Base-by-base conservation (phyloP, 768 basidiomycete genomes). In the Multifurca ochricompacta region DNA sequence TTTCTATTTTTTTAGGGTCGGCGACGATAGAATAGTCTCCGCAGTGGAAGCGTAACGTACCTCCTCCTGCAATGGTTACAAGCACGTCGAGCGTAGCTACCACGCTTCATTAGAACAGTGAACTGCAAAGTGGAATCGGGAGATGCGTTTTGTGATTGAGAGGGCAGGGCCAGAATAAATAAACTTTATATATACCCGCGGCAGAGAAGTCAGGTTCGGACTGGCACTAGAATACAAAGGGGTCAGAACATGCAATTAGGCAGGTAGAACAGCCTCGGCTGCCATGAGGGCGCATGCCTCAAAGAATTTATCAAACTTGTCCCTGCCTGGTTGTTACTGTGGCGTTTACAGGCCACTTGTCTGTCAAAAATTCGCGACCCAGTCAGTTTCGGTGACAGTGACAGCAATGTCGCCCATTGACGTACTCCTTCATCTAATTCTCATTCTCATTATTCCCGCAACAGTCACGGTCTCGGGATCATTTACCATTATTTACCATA, bases 1-100 rank as follows among this genome's bases (percentile, higher is more conserved):
- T 70, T 70, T 36, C 69, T 69, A 51, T 6, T n/a, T 8, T 37
- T 27, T 48, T 27, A 25, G 46, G 4, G 45, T 48, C 19, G 27
- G 32, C 18, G 36, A 32, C n/a, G 40, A 40, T 28, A 44, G 35
- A 19, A 3, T 14, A n/a, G n/a, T n/a, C 16, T 11, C 13, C 11
- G 31, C 35, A 18, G 21, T 32, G 25, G 34, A 25, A 46, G n/a
- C 1, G 21, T 9, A 6, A 49, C 61, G 27, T 16, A 67, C 67
- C 67, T 54, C 45, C 62, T 59, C 41, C 67, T 59, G 48, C 68
- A 69, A 40, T 68, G 66, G 57, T 65, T 67, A 58, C 68, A 69
- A n/a, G 68, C 68, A 42, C 66, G 68, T 23, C 65, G 65, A 32
- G 65, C 64, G 46, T 69, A 69, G 31, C 61, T 68, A 21, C 68